These are phyloP conservation scores for Fusarium pseudonygamai DNA, from an alignment of 2,329 filamentous ascomycete species.

Conservation along the genomic window DNA sequence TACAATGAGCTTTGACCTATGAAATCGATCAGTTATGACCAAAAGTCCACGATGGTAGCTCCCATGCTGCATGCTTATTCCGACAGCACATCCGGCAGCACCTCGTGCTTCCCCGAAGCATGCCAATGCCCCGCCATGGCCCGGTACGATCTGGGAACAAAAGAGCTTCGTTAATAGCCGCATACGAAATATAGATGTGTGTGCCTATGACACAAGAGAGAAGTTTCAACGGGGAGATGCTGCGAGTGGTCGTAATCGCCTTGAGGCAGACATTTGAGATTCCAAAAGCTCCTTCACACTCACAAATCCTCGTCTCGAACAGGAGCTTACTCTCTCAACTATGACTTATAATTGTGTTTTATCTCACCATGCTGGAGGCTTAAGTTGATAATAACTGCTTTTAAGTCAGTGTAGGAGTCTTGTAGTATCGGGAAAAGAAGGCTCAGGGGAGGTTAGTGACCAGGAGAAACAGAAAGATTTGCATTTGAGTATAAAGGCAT, in stretches of 20 bases:
- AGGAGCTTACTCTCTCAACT: neutral
- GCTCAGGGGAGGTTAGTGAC: neutral
- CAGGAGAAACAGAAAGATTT: neutral
- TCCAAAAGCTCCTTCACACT: neutral
- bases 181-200: neutral
- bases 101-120: constrained; percentile 39
- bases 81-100: constrained; percentile 36
- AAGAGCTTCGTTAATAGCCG: neutral
- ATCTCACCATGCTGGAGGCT: neutral
- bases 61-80: constrained; percentile 38
- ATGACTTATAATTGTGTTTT: neutral
- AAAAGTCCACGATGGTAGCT: constrained; percentile 26
- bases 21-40: constrained; percentile 14
- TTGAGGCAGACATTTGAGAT: neutral
- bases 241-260: neutral
- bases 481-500: neutral
- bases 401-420: neutral
- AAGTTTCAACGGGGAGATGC: neutral
- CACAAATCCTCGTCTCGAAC: neutral
- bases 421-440: neutral
- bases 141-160: constrained; percentile 14
- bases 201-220: neutral
- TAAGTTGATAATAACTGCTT: neutral
- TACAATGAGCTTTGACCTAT: constrained; percentile 26
- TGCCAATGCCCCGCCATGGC: constrained; percentile 35